Evolutionary conservation across 2,329 filamentous ascomycete genomes (phyloP), one percentile per base, ranked within the genome.

Genomic region (Epichloe baconii): DNA sequence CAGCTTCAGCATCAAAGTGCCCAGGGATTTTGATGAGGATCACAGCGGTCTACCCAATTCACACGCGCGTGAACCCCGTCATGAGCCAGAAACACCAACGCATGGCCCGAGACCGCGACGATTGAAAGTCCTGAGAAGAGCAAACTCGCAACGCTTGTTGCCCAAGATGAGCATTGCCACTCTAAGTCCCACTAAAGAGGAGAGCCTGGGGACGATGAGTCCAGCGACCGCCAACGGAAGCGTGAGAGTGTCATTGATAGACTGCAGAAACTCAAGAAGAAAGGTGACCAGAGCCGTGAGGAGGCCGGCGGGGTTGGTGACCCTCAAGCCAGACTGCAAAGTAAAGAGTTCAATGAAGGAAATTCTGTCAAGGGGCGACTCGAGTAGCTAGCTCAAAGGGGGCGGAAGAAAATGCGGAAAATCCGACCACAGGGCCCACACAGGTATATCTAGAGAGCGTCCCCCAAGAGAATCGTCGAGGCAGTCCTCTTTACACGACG

Each of bases 31-130:
- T 2, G 34, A 49, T 11, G 42, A 50, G 21, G 41, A 10, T 5
- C n/a, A 31, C 19, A 36, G 46, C 34, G 15, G 31, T 19, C n/a
- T 8, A n/a, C 21, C 23, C 17, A 37, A 6, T 4, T 42, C 15
- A 17, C 37, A 43, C 15, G 57, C 61, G 31, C 59, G 60, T 44
- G 58, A 59, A 31, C 58, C 53, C 15, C 72, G 70, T 6, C 65
- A 69, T 7, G 65, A 66, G n/a, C 64, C 66, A 1, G 64, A 62
- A 38, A 70, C 65, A 34, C 64, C 68, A 35, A 66, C 66, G 1
- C 45, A 54, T 7, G 54, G 54, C 21, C 44, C 59, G 45, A 58
- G 41, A 26, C 55, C 59, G 40, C 59, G 60, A 44, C 56, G 61
- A 14, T 55, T 58, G 3, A 57, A 53, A 21, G 55, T 53, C 4